Evolutionary conservation across 768 basidiomycete genomes (phyloP), one percentile per base, ranked within the genome.

Genomic region (Pisolithus microcarpus): DNA sequence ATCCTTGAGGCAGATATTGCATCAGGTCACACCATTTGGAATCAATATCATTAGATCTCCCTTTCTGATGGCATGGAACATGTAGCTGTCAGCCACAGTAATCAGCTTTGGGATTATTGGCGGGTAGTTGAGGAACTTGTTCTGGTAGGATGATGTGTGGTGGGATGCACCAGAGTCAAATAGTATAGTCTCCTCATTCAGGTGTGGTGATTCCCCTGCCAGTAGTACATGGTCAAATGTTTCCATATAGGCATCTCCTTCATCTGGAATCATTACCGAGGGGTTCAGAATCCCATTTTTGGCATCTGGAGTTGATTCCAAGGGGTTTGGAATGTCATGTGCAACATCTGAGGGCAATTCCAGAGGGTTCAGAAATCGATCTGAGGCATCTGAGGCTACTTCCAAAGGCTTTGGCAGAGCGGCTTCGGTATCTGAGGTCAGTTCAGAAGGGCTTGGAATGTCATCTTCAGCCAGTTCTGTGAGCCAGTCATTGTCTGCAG

Each of bases 41-140:
- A 43, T 11, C 23, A 24, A 24, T 24, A 67, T 48, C 1, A 58
- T 8, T n/a, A 64, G 54, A 19, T 60, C 52, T 24, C 66, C 63
- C 10, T 50, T 47, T 2, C 58, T 61, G 1, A 54, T 45, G 7
- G 23, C 43, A 28, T 45, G 11, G 30, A 45, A 45, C 2, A 10
- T 45, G 23, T 44, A 21, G 6, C 57, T 53, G 53, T 19, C n/a
- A 16, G 30, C 43, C 13, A 28, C 15, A 1, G 56, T 63, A 51
- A 72, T 70, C 11, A 60, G 40, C n/a, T 58, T 49, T 3, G 65
- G 63, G 0, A 50, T 13, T n/a, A 57, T 61, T 23, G 36, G 28
- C 19, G 38, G 24, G 38, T 34, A 49, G 43, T 53, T 38, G 7
- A 24, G 9, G 43, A 53, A 53, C 5, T 47, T 40, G 24, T 38